Base-by-base conservation (phyloP, 768 basidiomycete genomes). In the Kwoniella dejecticola region DNA sequence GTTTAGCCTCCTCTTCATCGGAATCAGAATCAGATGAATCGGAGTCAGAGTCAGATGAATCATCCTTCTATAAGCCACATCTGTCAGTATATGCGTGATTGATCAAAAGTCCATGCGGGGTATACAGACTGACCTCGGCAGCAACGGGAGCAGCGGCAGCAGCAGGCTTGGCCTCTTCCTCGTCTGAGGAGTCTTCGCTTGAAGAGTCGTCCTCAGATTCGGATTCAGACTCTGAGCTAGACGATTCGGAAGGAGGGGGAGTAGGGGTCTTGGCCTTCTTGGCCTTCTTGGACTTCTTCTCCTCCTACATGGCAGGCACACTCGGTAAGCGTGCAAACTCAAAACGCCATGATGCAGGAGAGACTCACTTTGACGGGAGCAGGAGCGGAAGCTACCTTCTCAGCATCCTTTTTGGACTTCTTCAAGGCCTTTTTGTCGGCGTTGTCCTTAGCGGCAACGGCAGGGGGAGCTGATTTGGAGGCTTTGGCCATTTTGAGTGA, bases 1-100 rank as follows among this genome's bases (percentile, higher is more conserved):
- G 57, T 52, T 74, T 58, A 57, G 68, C 71, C 60, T 78, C 77
- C 42, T 72, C 74, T 62, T 82, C 83, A 49, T 83, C 83, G 48
- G 66, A 83, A 81, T 65, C 66, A 27, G 44, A 63, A 19, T 76
- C 75, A 21, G 78, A 78, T 52, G 71, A 74, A 30, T 69, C 70
- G 17, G 65, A 67, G 52, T 74, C 71, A n/a, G 65, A 67, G 52
- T 74, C 71, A 21, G 69, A 64, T 41, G 70, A 63, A 79, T 62
- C 60, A 30, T 53, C 52, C 45, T 54, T 58, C 42, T 41, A 11
- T 30, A 24, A 19, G 19, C n/a, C 13, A 15, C 29, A 38, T 6
- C 45, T 29, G n/a, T 17, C 27, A 44, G 24, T 13, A n/a, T n/a
- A n/a, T n/a, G n/a, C n/a, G n/a, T n/a, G n/a, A n/a, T n/a, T n/a